Conservation (phyloP, 805 yeast species). For the Candida glaebosa region DNA sequence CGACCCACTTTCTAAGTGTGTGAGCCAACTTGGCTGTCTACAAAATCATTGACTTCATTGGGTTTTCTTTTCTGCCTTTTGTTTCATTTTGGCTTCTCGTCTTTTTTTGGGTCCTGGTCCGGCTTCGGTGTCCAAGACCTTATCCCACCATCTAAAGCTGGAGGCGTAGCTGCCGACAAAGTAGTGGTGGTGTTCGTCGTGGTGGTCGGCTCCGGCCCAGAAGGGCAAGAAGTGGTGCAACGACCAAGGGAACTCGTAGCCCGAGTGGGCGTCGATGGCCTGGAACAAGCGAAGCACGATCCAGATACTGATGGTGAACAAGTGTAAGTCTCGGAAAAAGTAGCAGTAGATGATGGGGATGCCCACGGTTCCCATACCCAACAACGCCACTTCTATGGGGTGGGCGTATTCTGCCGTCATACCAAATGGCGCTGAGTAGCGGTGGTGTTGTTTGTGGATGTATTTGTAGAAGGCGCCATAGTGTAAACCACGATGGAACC, state of each 20-base stretch:
- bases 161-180: conserved; percentile 59
- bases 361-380: conserved; percentile 60
- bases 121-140: conserved; percentile 49
- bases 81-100: conserved; percentile 43
- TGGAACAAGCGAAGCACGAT: conserved; percentile 51
- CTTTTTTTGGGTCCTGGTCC: conserved; percentile 50
- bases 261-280: conserved; percentile 61
- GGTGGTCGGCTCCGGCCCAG: conserved; percentile 68
- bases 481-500: conserved; percentile 57
- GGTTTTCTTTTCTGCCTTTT: conserved; percentile 37
- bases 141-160: conserved; percentile 59
- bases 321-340: conserved; percentile 44
- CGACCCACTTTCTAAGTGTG: too few relatives aligned
- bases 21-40: too few relatives aligned
- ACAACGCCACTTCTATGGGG: conserved; percentile 53
- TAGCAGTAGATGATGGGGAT: conserved; percentile 55
- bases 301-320: conserved; percentile 54
- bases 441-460: conserved; percentile 58
- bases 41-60: too few relatives aligned
- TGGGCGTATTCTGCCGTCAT: conserved; percentile 61
- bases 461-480: conserved; percentile 54
- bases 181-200: conserved; percentile 58
- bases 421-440: conserved; percentile 62
- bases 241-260: conserved; percentile 62
- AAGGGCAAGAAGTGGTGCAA: conserved; percentile 53